phyloP scores from a whole-genome alignment of 1,284 basidiomycete species.

The Volvariella volvacea region DNA sequence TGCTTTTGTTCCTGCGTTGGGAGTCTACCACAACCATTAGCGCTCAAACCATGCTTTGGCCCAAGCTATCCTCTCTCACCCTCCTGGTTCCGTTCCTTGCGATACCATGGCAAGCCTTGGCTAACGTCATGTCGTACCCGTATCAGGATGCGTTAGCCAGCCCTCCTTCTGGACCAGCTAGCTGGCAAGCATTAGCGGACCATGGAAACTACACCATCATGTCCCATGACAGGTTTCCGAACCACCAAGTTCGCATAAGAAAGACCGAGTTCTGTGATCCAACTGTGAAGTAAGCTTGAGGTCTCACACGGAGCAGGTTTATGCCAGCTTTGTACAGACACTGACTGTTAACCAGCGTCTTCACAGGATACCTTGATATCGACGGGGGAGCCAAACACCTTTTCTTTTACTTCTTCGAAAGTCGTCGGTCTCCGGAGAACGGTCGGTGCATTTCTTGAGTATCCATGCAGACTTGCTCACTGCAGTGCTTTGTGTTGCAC shows the following conservation, averaged over 20 bases:
- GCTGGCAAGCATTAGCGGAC: too few species aligned
- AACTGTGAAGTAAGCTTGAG: slow-evolving; percentile 49
- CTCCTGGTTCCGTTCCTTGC: too few species aligned
- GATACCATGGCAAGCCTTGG: too few species aligned
- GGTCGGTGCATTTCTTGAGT: slow-evolving; percentile 19
- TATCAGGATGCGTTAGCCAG: too few species aligned
- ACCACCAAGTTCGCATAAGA: slow-evolving; percentile 52
- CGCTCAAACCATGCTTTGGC: too few species aligned
- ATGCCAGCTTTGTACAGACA: neutral
- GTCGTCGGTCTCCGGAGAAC: slow-evolving; percentile 55
- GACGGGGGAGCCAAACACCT: slow-evolving; percentile 40
- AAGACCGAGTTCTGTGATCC: slow-evolving; percentile 55
- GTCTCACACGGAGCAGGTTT: neutral
- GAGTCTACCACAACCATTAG: too few species aligned
- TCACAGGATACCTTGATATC: slow-evolving; percentile 59
- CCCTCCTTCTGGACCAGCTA: too few species aligned
- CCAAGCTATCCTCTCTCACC: too few species aligned
- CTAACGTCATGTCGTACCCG: too few species aligned
- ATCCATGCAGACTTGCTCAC: neutral
- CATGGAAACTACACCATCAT: slow-evolving; percentile 30
- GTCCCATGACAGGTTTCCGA: slow-evolving; percentile 40
- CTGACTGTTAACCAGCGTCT: slow-evolving; percentile 31
- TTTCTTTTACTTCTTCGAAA: slow-evolving; percentile 88
- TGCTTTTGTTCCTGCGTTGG: too few species aligned
- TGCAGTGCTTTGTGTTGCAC: neutral